These are phyloP conservation scores for Hapsidospora chrysogenum DNA, from an alignment of 495 filamentous ascomycete genomes.

Conservation along the genomic window DNA sequence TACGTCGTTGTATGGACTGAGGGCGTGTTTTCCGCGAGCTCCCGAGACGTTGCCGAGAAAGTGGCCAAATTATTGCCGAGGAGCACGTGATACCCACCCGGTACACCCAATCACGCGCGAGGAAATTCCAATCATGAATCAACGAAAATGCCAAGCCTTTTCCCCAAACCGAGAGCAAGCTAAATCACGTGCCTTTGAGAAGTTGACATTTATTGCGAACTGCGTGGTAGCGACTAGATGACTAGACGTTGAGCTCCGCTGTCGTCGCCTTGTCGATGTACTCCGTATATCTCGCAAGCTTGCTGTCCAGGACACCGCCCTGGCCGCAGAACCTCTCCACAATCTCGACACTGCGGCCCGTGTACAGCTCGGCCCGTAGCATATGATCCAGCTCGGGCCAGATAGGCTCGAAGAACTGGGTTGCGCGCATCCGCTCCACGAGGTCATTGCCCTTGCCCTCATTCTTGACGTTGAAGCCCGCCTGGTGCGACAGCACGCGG, in stretches of 20 bases:
- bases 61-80: too few relatives aligned
- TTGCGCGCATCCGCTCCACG: conserved; percentile 57
- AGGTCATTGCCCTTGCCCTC: conserved; percentile 69
- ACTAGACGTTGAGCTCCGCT: conserved; percentile 14
- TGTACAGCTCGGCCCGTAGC: conserved; percentile 54
- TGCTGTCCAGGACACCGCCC: conserved; percentile 12
- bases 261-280: conserved; percentile 10
- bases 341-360: conserved; percentile 32
- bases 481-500: conserved; percentile 76
- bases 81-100: too few relatives aligned
- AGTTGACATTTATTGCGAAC: too few relatives aligned
- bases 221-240: too few relatives aligned
- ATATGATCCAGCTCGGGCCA: conserved; percentile 56
- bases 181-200: too few relatives aligned
- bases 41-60: too few relatives aligned
- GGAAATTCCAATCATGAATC: too few relatives aligned
- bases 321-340: conserved; percentile 27
- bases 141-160: too few relatives aligned
- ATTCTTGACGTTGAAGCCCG: conserved; percentile 61
- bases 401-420: conserved; percentile 71
- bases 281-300: conserved; percentile 12
- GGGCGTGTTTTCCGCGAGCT: too few relatives aligned
- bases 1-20: too few relatives aligned
- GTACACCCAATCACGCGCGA: too few relatives aligned
- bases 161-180: too few relatives aligned